Percentiles rank a stretch among this genome's conserved stretches.
These are phyloP conservation scores for Raddia guianensis DNA, from an alignment of 176 grass and related monocot species.

Conservation along the genomic window DNA sequence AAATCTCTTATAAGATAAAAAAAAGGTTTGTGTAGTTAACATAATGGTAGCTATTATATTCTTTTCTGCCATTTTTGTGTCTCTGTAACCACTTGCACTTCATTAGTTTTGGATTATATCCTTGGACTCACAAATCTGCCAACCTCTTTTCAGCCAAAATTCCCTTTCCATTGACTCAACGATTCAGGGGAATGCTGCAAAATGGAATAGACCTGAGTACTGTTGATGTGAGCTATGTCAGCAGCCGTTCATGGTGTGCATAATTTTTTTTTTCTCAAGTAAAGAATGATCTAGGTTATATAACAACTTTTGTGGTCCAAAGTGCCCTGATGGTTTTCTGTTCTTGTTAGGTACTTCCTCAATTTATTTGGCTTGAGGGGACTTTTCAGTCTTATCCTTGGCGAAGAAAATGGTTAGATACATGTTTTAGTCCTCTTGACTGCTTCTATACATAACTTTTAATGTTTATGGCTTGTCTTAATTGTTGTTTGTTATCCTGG, in stretches of 20 bases:
- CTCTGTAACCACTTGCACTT: not conserved
- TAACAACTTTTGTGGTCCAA: not conserved
- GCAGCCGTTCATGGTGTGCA: constrained; percentile 94
- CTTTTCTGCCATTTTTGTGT: constrained; percentile 13
- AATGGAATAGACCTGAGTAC: constrained; percentile 98
- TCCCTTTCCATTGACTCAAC: constrained; percentile 90
- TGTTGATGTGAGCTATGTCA: constrained; percentile 99
- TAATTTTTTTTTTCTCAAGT: constrained; percentile 9
- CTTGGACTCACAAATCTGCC: constrained; percentile 24
- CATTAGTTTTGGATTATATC: not conserved
- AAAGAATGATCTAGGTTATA: constrained; percentile 23
- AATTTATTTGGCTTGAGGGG: constrained; percentile 99
- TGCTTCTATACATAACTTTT: not conserved
- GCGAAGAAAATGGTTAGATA: constrained; percentile 90
- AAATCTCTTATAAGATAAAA: not conserved
- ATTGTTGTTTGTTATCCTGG: not conserved
- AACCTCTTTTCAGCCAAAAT: constrained; percentile 75
- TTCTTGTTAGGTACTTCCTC: constrained; percentile 89
- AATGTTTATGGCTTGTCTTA: not conserved
- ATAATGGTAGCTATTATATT: constrained; percentile 1
- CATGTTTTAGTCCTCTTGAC: not conserved
- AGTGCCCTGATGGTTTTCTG: constrained; percentile 29
- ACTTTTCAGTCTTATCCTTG: constrained; percentile 95
- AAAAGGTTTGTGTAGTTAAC: not conserved
- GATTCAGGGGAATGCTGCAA: constrained; percentile 97